Conservation (phyloP, 768 basidiomycete species). For the Pleurotus salmoneostramineus region DNA sequence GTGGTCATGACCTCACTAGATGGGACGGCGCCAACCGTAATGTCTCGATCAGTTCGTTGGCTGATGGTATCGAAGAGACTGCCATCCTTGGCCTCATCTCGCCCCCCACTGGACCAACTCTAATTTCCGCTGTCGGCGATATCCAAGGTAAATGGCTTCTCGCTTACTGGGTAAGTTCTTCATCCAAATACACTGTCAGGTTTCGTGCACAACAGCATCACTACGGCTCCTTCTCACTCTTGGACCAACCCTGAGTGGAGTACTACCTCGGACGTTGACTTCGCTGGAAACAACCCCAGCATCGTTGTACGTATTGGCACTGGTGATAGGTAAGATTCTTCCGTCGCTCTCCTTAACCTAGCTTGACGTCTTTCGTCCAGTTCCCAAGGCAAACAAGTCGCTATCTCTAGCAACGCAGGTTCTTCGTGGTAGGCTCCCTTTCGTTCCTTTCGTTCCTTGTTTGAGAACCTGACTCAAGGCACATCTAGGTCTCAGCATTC, state of each 20-base stretch:
- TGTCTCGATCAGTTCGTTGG: slow-evolving; percentile 35
- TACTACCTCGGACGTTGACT: slow-evolving; percentile 47
- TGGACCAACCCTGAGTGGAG: slow-evolving; percentile 46
- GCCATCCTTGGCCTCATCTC: slow-evolving; percentile 35
- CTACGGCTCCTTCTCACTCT: slow-evolving; percentile 30
- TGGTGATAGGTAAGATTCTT: slow-evolving; percentile 26
- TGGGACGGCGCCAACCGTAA: slow-evolving; percentile 36
- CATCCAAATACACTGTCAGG: slow-evolving; percentile 21
- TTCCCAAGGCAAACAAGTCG: slow-evolving; percentile 48
- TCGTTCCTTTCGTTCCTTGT: neutral
- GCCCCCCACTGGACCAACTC: slow-evolving; percentile 31
- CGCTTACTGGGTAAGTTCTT: no score
- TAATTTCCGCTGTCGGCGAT: slow-evolving; percentile 31
- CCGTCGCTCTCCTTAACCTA: neutral
- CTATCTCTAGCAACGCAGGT: slow-evolving; percentile 51
- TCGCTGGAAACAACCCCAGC: slow-evolving; percentile 45
- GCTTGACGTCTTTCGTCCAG: slow-evolving; percentile 14
- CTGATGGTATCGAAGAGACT: slow-evolving; percentile 39
- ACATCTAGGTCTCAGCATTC: slow-evolving; percentile 41
- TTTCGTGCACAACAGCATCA: slow-evolving; percentile 42
- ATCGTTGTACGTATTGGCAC: slow-evolving; percentile 50
- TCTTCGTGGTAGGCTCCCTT: slow-evolving; percentile 37
- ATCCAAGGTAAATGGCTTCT: slow-evolving; percentile 21
- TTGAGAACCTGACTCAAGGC: neutral
- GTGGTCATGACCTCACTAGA: slow-evolving; percentile 41